Base-by-base conservation (phyloP, 306 rosid species). In the Malus orientalis region DNA sequence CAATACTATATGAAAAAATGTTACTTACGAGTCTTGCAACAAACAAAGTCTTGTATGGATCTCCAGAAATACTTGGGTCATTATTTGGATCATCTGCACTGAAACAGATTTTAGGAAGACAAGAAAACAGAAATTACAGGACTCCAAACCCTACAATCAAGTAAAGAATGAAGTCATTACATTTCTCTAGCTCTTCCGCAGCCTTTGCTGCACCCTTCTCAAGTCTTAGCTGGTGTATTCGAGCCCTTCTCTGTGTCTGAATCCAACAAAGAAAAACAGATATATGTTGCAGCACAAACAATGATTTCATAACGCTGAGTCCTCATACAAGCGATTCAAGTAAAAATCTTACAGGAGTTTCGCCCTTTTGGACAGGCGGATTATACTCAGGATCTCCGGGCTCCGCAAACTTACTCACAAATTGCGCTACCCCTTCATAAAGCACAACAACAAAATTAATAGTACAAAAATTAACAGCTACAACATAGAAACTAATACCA, bases 141-240 rank as follows among this genome's bases (percentile, higher is more conserved):
- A 23, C 55, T 64, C 49, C n/a, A 75, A 70, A 60, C 12, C 10
- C 60, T 20, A 68, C 8, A 70, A 33, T 33, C 15, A 30, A 78
- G 67, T 59, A 25, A 65, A 60, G 38, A 30, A 67, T 55, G 23
- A 66, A 53, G 70, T 79, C 70, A 75, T 85, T 83, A 94, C 98
- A 91, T 92, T 92, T 95, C 81, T 89, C 96, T 30, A 95, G 91
- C 84, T 95, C 98, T 90, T 92, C 97, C 1, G 86, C 89, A 38
- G 92, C 98, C 85, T 95, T 95, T 11, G 80, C 91, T 69, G 96
- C 97, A 86, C 98, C 98, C 79, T 87, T 89, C 82, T 95, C 97
- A 23, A 95, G 82, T 74, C 96, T 89, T 73, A 88, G 69, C 82
- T 85, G 77, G 88, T 95, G 98, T 78, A 95, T 82, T 79, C 98